Evolutionary conservation across 2,329 filamentous ascomycete genomes (phyloP).

Genomic region (Aureobasidium leucospermi): DNA sequence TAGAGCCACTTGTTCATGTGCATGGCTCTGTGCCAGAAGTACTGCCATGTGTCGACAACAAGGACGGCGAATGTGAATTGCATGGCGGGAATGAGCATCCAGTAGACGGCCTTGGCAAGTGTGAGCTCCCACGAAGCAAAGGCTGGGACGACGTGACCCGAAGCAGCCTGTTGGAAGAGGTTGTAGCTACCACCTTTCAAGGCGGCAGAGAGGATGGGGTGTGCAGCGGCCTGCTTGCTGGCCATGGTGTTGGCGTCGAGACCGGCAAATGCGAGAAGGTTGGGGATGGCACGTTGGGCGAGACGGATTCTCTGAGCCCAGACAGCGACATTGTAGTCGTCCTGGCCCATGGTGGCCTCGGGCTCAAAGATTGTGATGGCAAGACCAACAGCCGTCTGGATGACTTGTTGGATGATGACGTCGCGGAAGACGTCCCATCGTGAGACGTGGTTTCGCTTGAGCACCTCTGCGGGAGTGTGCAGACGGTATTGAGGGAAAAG

Average conservation of each 20-base stretch:
- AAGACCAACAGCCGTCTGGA: slow-evolving; percentile 69
- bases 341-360: slow-evolving; percentile 64
- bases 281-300: slow-evolving; percentile 69
- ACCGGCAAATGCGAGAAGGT: slow-evolving; percentile 62
- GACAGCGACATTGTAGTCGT: slow-evolving; percentile 78
- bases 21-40: slow-evolving; percentile 94
- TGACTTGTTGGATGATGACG: slow-evolving; percentile 83
- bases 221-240: slow-evolving; percentile 62
- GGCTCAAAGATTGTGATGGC: slow-evolving; percentile 65
- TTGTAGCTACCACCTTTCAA: slow-evolving; percentile 79
- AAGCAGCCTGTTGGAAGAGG: slow-evolving; percentile 26
- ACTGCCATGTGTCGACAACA: slow-evolving; percentile 94
- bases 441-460: slow-evolving; percentile 78
- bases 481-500: slow-evolving; percentile 85
- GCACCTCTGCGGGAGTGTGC: slow-evolving; percentile 87
- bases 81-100: slow-evolving; percentile 63
- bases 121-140: slow-evolving; percentile 80
- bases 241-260: slow-evolving; percentile 70
- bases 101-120: slow-evolving; percentile 71
- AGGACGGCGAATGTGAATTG: slow-evolving; percentile 70
- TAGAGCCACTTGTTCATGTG: slow-evolving; percentile 97
- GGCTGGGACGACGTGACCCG: slow-evolving; percentile 50
- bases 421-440: slow-evolving; percentile 82
- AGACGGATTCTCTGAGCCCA: slow-evolving; percentile 81
- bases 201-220: slow-evolving; percentile 67